Conservation (phyloP, 768 basidiomycete genomes). For the Cyathus striatus region DNA sequence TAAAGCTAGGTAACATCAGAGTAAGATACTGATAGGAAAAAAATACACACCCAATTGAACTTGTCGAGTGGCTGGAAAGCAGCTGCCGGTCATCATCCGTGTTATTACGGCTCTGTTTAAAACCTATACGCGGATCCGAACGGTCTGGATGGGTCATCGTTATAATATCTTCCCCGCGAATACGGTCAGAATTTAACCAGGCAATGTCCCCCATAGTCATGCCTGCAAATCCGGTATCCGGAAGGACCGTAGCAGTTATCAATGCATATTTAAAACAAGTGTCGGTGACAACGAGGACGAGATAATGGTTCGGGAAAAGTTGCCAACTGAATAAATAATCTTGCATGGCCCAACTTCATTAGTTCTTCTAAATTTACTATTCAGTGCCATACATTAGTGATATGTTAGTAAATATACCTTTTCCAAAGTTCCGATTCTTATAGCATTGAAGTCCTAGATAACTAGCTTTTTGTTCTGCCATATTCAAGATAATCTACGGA, state of each 20-base stretch:
- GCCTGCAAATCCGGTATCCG: slow-evolving; percentile 50
- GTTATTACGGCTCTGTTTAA: too few relatives aligned
- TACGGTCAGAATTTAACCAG: slow-evolving; percentile 71
- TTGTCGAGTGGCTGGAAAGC: too few relatives aligned
- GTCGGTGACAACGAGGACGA: slow-evolving; percentile 79
- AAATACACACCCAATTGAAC: too few relatives aligned
- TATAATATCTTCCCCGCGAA: slow-evolving; percentile 40
- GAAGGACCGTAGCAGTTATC: slow-evolving; percentile 55
- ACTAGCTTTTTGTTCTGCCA: slow-evolving; percentile 80
- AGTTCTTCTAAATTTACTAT: slow-evolving; percentile 44
- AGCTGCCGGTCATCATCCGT: too few relatives aligned
- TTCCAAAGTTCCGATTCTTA: slow-evolving; percentile 60
- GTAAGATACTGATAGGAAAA: too few relatives aligned
- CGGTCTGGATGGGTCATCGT: slow-evolving; percentile 9
- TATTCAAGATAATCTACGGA: slow-evolving; percentile 74
- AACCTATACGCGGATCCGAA: too few relatives aligned
- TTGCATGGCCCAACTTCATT: slow-evolving; percentile 64
- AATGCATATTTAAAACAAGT: slow-evolving; percentile 78
- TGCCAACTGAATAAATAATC: slow-evolving; percentile 71
- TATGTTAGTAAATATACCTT: slow-evolving; percentile 43
- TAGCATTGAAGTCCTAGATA: slow-evolving; percentile 79
- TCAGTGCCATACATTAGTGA: neutral
- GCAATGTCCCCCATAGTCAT: slow-evolving; percentile 75
- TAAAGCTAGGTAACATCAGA: too few relatives aligned
- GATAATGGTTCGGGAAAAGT: slow-evolving; percentile 78